These are phyloP conservation scores for Colletotrichum theobromicola DNA, from an alignment of 2,329 filamentous ascomycete species.

Conservation along the genomic window DNA sequence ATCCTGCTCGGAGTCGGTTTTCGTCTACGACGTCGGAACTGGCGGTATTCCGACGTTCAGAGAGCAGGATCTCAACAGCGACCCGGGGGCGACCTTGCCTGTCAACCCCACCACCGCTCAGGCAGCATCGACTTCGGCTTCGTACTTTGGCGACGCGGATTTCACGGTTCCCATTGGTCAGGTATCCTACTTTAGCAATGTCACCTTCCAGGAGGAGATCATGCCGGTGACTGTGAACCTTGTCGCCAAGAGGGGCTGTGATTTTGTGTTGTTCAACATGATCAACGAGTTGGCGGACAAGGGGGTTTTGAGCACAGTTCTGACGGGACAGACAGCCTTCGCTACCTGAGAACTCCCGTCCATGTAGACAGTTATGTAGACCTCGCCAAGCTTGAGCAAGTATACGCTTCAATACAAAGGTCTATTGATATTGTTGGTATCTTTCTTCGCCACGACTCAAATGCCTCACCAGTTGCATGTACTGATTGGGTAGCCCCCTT, in stretches of 20 bases:
- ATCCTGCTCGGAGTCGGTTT: slow-evolving; percentile 41
- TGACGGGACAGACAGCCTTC: slow-evolving; percentile 31
- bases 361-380: background rate
- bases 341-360: accelerated
- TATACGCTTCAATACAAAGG: background rate
- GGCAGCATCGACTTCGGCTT: slow-evolving; percentile 24
- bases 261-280: slow-evolving; percentile 46
- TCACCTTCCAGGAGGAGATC: slow-evolving; percentile 43
- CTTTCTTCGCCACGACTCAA: background rate
- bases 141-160: slow-evolving; percentile 37
- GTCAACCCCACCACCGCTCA: slow-evolving; percentile 28
- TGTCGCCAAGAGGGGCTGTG: slow-evolving; percentile 46
- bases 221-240: slow-evolving; percentile 47
- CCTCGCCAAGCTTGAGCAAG: background rate
- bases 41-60: slow-evolving; percentile 44
- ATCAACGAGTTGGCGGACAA: slow-evolving; percentile 42
- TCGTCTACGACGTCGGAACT: slow-evolving; percentile 47
- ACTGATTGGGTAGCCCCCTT: background rate
- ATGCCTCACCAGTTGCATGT: background rate
- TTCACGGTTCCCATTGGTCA: slow-evolving; percentile 48
- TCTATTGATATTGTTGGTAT: background rate
- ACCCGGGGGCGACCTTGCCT: slow-evolving; percentile 29
- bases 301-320: slow-evolving; percentile 40
- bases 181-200: slow-evolving; percentile 40
- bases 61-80: slow-evolving; percentile 35